Evolutionary conservation across 371 early-diverging fungal genomes (phyloP), one percentile per base, ranked within the genome.

Genomic region (Mortierella polycephala): DNA sequence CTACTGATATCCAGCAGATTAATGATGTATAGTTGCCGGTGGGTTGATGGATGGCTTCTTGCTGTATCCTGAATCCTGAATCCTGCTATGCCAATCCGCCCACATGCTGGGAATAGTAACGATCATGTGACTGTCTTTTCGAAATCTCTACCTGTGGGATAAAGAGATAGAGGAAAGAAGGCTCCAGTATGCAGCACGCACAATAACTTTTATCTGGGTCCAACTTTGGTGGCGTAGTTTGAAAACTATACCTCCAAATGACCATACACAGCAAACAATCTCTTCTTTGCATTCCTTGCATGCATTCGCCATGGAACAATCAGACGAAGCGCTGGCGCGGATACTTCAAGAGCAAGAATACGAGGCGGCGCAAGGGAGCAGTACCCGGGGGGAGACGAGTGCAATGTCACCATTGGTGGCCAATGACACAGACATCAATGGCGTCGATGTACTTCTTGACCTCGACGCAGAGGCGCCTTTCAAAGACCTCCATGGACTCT

Each of bases 401-500:
- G 30, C 23, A 23, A 13, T 21, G 16, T 55, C 30, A 18, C 37
- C 46, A 58, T 57, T 11, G 9, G 39, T 56, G 44, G 60, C 37
- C 9, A 56, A 62, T 37, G 57, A 56, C 40, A 51, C 61, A 16
- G 49, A 68, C 2, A 73, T 75, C 55, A 59, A 40, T 20, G 81
- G 23, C 21, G 18, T 71, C n/a, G 77, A 77, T 1, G 49, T 47
- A 52, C 62, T 42, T 14, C 66, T 81, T 2, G 69, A 71, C 56
- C 8, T 61, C 1, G 69, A 82, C 57, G 68, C 75, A 16, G 71
- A 76, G 30, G 69, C 63, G 1, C 71, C 71, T 30, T 74, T 67
- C 60, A 65, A 74, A 40, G 86, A 88, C 69, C 58, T 90, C 44
- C 89, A 88, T 64, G 75, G 61, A 5, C 81, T 90, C 7, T 91